A percentile compares a stretch with the other conserved stretches of the same genome.
Evolutionary conservation across 257 asterid genomes (phyloP).

Genomic region (Nicotiana obtusifolia): DNA sequence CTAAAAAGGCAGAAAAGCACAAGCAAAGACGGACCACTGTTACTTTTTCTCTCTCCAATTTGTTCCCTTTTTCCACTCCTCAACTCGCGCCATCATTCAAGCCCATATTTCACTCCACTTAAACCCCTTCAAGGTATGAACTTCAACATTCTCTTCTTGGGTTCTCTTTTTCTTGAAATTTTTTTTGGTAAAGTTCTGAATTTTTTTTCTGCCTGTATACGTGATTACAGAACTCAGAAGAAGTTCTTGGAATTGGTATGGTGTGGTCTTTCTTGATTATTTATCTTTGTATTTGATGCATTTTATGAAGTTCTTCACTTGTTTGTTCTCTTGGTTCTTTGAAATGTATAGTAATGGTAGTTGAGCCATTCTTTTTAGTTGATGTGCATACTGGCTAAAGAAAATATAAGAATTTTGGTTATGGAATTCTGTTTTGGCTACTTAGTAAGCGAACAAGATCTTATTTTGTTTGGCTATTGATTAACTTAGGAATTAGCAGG

Average conservation of each 20-base stretch:
- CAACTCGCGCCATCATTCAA: slow-evolving; percentile 34
- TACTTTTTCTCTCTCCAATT: slow-evolving; percentile 17
- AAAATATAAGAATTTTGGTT: background rate
- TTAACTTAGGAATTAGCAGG: background rate
- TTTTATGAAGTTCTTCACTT: background rate
- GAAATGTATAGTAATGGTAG: background rate
- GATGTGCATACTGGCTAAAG: background rate
- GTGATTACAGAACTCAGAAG: no score
- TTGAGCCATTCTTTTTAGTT: background rate
- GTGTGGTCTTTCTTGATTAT: background rate
- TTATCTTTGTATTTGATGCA: background rate
- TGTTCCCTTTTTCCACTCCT: slow-evolving; percentile 21
- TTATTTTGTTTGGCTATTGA: background rate
- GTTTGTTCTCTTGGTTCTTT: background rate
- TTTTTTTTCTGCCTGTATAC: background rate
- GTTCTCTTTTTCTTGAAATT: slow-evolving; percentile 27
- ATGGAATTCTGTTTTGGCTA: background rate
- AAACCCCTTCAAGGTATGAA: slow-evolving; percentile 17
- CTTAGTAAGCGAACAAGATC: background rate
- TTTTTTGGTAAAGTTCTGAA: background rate
- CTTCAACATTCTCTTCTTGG: slow-evolving; percentile 4
- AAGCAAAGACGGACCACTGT: background rate
- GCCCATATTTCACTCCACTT: slow-evolving; percentile 17
- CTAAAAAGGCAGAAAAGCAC: background rate
- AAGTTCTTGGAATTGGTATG: background rate